Evolutionary conservation across 192 early-diverging fungal species (phyloP), one percentile per base, ranked within the genome.

Genomic region (Coemansia biformis): DNA sequence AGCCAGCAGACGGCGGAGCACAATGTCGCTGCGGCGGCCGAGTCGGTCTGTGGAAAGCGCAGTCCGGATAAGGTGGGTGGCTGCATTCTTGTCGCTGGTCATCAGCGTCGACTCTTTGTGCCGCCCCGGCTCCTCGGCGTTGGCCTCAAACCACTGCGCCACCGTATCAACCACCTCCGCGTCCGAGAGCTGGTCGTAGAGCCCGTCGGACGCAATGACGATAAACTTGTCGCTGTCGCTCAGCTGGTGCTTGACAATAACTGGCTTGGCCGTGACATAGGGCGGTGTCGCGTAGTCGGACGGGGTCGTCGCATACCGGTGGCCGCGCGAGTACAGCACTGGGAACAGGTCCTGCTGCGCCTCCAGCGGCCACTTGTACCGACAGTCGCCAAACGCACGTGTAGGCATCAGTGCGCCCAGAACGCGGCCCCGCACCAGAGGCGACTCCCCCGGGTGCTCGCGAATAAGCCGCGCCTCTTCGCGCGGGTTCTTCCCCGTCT

Each of bases 171-270:
- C 51, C 2, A 80, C 68, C 33, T 90, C 81, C 2, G 76, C 79
- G 36, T 82, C 82, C 3, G 80, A 79, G 41, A 90, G 47, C 48
- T 81, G 65, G 46, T 92, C 89, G 74, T 87, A 91, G 1, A 93
- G 59, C 6, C 91, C 91, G 75, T 91, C 91, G 0, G 87, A 81
- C 3, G 87, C 88, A 45, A 93, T 58, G 1, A 93, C 82, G 22
- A 93, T 52, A 49, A 87, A 91, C 49, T 69, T 58, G 48, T 89
- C 87, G 30, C 76, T 62, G 8, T 68, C 30, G 38, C 54, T 59
- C 7, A 93, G 57, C 46, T 81, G 60, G 43, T 84, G 82, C 45
- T 78, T 59, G 2, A 63, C 63, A 1, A 88, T 75, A 3, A 84
- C 82, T 2, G 91, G 91, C 39, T 79, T 75, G 1, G 89, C 88